A percentile compares a stretch with the other conserved stretches of the same genome.
Evolutionary conservation across 2,329 filamentous ascomycete genomes (phyloP).

Genomic region (Trichoderma cornu-damae): DNA sequence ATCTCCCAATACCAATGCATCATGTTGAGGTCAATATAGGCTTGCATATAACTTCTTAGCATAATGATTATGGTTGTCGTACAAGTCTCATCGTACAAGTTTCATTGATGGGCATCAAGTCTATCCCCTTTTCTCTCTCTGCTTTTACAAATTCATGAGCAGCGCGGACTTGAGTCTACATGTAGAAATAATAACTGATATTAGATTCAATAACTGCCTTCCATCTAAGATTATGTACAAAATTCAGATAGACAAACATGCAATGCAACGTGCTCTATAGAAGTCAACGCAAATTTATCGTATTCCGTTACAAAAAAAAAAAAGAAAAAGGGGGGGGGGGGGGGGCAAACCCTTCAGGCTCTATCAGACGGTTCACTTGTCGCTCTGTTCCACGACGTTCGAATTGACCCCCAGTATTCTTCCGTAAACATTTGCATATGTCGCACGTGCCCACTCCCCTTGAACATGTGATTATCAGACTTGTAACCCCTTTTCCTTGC

Average conservation of each 20-base stretch:
- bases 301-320: not conserved
- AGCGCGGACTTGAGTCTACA: no score
- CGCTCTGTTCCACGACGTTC: conserved; percentile 25
- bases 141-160: no score
- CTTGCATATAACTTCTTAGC: no score
- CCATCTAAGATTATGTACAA: not conserved
- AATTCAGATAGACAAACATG: not conserved
- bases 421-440: conserved; percentile 53
- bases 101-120: not conserved
- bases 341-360: not conserved
- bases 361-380: conserved; percentile 8
- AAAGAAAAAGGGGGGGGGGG: no score
- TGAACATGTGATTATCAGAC: conserved; percentile 48
- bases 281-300: not conserved
- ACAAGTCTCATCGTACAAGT: no score
- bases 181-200: not conserved
- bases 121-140: no score
- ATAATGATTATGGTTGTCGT: no score
- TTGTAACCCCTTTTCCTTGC: conserved; percentile 45
- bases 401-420: conserved; percentile 52
- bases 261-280: not conserved
- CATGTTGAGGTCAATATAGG: no score
- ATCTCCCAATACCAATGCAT: no score
- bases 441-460: conserved; percentile 55
- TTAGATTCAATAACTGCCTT: not conserved